Evolutionary conservation across 805 yeast genomes (phyloP), one percentile per base, ranked within the genome.

Genomic region (Vanderwaltozyma verrucispora): DNA sequence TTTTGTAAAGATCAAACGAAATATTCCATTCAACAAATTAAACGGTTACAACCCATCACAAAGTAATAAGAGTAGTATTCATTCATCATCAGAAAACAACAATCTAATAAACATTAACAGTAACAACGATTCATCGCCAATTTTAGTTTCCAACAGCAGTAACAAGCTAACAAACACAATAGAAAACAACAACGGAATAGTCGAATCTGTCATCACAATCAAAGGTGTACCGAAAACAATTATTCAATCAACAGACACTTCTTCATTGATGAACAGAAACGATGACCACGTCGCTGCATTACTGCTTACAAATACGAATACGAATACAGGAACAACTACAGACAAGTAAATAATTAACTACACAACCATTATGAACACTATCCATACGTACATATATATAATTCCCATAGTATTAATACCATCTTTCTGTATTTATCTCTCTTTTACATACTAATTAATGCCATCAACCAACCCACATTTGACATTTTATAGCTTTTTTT

Each of bases 201-300:
- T 83, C 38, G 96, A 86, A 60, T 76, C 83, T 29, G 79, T 86
- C 14, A 76, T 86, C n/a, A 81, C 79, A 35, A 81, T 81, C 20
- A 77, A 80, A 53, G 96, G 95, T 37, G 82, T 83, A 16, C 77
- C 76, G 49, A 86, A 86, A 65, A 85, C 94, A 3, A 82, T 86
- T 43, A 85, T 86, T 50, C 89, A 81, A 49, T 79, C 75, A 37
- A 68, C 71, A 15, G 41, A 38, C 14, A 16, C 30, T 14, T 28
- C 30, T 3, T 20, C 28, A 6, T 5, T n/a, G 5, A 6, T 7
- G 6, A 21, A 21, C 9, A 7, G 26, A 12, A 29, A 26, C 25
- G 19, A 31, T 16, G 14, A 30, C 2, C 28, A 27, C 6, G n/a
- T 32, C 20, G 35, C 35, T 20, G 39, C 31, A 14, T 17, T 31